Base-by-base conservation (phyloP, 306 rosid species). In the Begonia peltatifolia region DNA sequence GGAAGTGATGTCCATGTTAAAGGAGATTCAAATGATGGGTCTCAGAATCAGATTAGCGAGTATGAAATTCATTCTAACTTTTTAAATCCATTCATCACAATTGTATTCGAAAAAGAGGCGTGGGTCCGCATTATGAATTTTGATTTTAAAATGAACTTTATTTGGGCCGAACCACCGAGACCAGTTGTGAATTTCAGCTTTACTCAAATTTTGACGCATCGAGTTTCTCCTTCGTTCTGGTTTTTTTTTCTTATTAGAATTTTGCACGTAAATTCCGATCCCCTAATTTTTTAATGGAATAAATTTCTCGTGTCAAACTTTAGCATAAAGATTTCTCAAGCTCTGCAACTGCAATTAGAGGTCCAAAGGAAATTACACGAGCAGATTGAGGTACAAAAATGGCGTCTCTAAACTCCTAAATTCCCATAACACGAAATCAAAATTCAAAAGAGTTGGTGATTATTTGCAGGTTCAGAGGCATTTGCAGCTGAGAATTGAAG, bases 401-500 rank as follows among this genome's bases (percentile, higher is more conserved):
- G 57, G 25, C 42, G n/a, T 46, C 58, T 12, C 8, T 53, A 14
- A 15, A 38, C 17, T 52, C 2, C 10, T 17, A 17, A 17, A 17
- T 17, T 20, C 11, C 30, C 11, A 6, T 9, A 11, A 52, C 12
- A 12, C n/a, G n/a, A 43, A 43, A 43, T 10, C 2, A 43, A 10
- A 10, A 3, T 43, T 10, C 11, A 43, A 10, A 43, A 43, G 11
- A 43, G 3, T 10, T 43, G 16, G 52, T 47, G 18, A 17, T 14
- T 55, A 17, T 41, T 62, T 67, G 57, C 76, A 84, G 96, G 96
- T 92, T 50, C 94, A 87, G 65, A 83, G 82, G 46, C 96, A 77
- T 75, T 74, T 92, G 64, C 93, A 92, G 71, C 72, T 83, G 56
- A 57, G 88, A 62, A 92, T 92, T 2, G 96, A 92, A 81, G 94